Evolutionary conservation across 345 rosid genomes (phyloP).

Genomic region (Brassica incana): DNA sequence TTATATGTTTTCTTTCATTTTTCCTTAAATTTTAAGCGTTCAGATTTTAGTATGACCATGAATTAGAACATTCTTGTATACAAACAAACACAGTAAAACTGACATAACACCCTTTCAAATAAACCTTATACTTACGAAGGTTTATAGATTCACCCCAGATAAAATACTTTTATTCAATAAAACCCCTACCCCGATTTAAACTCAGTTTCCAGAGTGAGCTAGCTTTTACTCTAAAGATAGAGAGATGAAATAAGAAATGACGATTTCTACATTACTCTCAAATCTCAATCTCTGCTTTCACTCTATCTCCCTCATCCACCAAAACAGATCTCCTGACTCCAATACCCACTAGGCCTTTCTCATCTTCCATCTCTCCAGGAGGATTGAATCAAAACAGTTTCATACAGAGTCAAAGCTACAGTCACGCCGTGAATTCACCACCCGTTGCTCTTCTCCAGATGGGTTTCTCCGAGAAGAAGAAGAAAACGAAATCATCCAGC

Average conservation of each 20-base stretch:
- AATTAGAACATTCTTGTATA: background rate
- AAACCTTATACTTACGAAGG: background rate
- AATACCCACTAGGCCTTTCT: constrained; percentile 10
- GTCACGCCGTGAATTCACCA: constrained; percentile 12
- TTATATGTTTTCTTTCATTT: background rate
- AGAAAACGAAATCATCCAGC: constrained; percentile 27
- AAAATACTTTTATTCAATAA: background rate
- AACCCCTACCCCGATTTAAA: background rate
- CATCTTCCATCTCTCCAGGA: constrained; percentile 9
- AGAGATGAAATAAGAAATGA: constrained; percentile 37
- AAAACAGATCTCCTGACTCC: constrained; percentile 42
- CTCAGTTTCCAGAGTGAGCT: background rate
- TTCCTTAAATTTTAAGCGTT: background rate
- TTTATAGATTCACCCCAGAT: background rate
- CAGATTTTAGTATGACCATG: background rate
- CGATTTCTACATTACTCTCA: constrained; percentile 42
- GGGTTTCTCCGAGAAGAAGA: constrained; percentile 45
- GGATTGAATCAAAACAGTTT: constrained; percentile 29
- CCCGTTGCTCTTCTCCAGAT: constrained; percentile 34
- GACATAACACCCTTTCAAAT: background rate
- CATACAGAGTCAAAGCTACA: constrained; percentile 17
- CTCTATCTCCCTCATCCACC: constrained; percentile 35
- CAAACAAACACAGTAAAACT: background rate
- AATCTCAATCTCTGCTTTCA: constrained; percentile 31
- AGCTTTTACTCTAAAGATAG: background rate